Base-by-base conservation (phyloP, 768 basidiomycete genomes). In the Lepiota subincarnata region DNA sequence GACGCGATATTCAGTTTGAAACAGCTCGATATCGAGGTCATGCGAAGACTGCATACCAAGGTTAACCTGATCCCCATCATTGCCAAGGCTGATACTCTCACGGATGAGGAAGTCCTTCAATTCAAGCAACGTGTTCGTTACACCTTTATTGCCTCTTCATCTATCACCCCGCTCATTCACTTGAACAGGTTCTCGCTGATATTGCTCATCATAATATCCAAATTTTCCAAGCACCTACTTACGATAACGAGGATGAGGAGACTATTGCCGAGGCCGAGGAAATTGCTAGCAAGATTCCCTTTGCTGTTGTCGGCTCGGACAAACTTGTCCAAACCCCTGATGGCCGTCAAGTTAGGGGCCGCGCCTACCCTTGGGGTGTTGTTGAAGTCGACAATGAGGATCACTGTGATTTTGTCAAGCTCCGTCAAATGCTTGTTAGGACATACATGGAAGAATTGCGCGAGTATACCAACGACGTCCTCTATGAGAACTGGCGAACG, bases 341-440 rank as follows among this genome's bases (percentile, higher is more conserved):
- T 63, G 94, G 95, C 20, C 89, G 94, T 55, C 77, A 87, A 70
- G 93, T 98, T 45, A 91, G 97, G 59, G 97, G 97, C 11, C 92
- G 97, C 61, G 78, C 84, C 3, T 99, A 99, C 69, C 97, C 97
- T 8, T 99, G 97, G 97, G 97, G 97, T 68, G 87, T 95, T 46
- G 93, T 98, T 59, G 97, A 99, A 68, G 97, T 99, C 20, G 97
- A 99, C 76, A 98, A 99, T 64, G 97, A 98, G 67, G 91, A 93
- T 14, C 97, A 99, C 67, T 99, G 97, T 62, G 97, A 99, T 70
- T 99, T 99, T 67, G 96, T 98, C 71, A 98, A 98, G 73, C 88
- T 99, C 57, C 88, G 97, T 48, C 97, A 98, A 71, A 98, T 99
- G 97, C 88, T 99, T 35, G 89, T 99, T 61, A 83, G 97, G 53